These are phyloP conservation scores for Ascocoryne sarcoides DNA, from an alignment of 2,329 filamentous ascomycete species.

Conservation along the genomic window DNA sequence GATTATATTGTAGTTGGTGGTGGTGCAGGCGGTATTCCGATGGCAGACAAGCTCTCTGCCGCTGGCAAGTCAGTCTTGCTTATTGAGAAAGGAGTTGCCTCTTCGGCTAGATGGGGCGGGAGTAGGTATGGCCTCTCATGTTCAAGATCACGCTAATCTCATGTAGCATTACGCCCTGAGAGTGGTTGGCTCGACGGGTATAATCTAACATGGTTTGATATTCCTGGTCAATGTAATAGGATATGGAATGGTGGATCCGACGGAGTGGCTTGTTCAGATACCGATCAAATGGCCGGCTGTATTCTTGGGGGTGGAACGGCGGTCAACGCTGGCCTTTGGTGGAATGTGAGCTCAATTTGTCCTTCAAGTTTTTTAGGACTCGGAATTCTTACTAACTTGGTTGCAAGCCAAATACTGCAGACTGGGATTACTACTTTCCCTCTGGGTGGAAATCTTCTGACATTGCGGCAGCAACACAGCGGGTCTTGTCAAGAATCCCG, in stretches of 20 bases:
- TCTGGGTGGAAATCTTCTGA: conserved; percentile 60
- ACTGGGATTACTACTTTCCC: conserved; percentile 69
- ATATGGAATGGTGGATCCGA: conserved; percentile 36
- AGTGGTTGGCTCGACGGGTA: conserved; percentile 51
- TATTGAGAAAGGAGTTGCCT: conserved; percentile 51
- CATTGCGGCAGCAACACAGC: conserved; percentile 47
- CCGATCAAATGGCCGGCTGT: conserved; percentile 66
- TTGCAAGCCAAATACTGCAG: conserved; percentile 46
- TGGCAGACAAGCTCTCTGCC: conserved; percentile 51
- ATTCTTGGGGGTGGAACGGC: conserved; percentile 50
- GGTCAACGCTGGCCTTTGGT: conserved; percentile 61
- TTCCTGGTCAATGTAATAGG: conserved; percentile 63
- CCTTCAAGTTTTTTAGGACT: neutral
- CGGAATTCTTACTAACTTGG: conserved; percentile 9
- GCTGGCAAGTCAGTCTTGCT: conserved; percentile 57
- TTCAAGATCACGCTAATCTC: conserved; percentile 1
- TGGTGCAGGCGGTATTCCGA: conserved; percentile 43
- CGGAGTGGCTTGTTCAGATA: conserved; percentile 55
- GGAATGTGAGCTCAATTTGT: conserved; percentile 37
- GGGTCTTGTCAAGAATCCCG: conserved; percentile 61
- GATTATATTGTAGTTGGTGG: conserved; percentile 48
- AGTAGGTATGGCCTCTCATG: conserved; percentile 20
- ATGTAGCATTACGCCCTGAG: conserved; percentile 18
- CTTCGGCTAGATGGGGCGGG: conserved; percentile 57
- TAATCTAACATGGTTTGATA: conserved; percentile 60